Base-by-base conservation (phyloP, 2,329 filamentous ascomycete genomes). In the Cercospora sojina region DNA sequence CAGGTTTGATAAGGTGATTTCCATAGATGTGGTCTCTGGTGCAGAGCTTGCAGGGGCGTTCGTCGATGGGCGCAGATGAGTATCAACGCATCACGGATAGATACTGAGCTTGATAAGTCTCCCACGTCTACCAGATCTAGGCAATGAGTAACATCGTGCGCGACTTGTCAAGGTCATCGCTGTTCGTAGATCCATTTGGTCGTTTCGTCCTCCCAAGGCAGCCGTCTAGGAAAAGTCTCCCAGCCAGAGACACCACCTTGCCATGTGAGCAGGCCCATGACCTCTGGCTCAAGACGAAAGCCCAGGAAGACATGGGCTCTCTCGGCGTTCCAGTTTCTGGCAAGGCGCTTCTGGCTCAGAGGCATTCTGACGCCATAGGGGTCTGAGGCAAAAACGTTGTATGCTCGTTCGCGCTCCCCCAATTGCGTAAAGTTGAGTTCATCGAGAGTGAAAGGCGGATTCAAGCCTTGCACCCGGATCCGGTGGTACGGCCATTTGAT, bases 381-480 rank as follows among this genome's bases (percentile, higher is more conserved):
- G 71, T 83, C 81, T 2, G 74, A 64, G 16, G 70, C 68, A 76
- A 81, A 83, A 3, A 74, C 74, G 7, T 67, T 69, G 64, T 78
- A 79, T 3, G 80, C 81, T 43, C 74, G 73, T 53, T 72, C 69
- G 25, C 75, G 71, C 68, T 83, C 81, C 6, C 78, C 79, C 9
- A 66, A 51, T 31, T 79, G 66, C 6, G 79, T 79, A 38, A 74
- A 74, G 38, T 77, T 72, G 5, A 79, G 72, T 59, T 81, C 80
- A 57, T 69, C 69, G 53, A 74, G 67, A 4, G 74, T 72, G 75
- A 83, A 80, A 10, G 79, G 74, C 1, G 82, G 82, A 71, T 83
- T 80, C 31, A 83, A 77, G 0, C 82, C 82, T 56, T 80, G 77
- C 2, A 83, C 78, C 20, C 77, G 74, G 1, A 83, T 75, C 1